These are phyloP conservation scores for Solanum sitiens DNA, from an alignment of 257 asterid genomes.

Conservation along the genomic window DNA sequence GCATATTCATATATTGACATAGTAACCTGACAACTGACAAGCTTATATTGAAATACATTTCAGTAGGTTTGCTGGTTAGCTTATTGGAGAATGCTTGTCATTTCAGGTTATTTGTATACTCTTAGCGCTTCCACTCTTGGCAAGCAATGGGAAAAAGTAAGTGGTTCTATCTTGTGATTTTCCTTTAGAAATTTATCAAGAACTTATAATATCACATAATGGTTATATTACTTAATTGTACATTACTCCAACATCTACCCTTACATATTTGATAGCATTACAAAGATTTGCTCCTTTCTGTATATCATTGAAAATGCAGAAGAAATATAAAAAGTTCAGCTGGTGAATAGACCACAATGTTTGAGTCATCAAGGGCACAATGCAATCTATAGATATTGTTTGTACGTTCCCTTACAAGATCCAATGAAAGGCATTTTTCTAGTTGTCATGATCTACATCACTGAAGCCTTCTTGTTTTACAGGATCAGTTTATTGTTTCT, in stretches of 20 bases:
- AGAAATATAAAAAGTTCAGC: background rate
- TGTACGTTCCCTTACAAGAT: background rate
- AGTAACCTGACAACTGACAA: background rate
- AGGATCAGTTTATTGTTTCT: background rate
- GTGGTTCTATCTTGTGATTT: slow-evolving; percentile 4
- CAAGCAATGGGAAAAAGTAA: slow-evolving; percentile 82
- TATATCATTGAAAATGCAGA: background rate
- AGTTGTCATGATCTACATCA: background rate
- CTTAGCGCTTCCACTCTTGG: slow-evolving; percentile 80
- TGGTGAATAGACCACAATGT: background rate
- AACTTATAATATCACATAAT: background rate
- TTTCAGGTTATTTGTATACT: slow-evolving; percentile 80
- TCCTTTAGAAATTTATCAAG: background rate
- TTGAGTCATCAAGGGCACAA: background rate
- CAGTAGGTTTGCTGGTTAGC: background rate
- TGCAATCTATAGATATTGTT: background rate
- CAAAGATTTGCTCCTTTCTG: background rate
- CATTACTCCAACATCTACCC: background rate
- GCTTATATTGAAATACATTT: background rate
- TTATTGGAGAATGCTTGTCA: background rate
- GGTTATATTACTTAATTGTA: background rate
- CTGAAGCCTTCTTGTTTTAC: background rate
- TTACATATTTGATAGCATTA: background rate
- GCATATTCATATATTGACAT: background rate
- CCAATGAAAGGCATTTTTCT: background rate